Conservation (phyloP, 768 basidiomycete species). For the Phanerochaete carnosa region DNA sequence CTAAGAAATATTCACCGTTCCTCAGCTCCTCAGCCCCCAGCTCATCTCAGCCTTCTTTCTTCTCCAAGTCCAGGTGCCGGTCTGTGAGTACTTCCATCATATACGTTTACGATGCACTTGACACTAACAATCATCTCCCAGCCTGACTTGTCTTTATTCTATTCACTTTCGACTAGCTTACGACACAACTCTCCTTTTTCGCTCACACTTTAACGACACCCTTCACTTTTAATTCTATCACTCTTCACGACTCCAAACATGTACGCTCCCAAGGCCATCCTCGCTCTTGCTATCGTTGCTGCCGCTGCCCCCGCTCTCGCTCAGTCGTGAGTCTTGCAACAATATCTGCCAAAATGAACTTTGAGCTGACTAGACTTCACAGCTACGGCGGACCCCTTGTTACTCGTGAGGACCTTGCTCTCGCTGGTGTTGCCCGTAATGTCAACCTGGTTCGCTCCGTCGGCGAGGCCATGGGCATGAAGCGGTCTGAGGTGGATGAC, state of each 20-base stretch:
- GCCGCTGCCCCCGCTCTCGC: neutral
- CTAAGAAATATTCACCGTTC: neutral
- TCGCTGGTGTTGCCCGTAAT: neutral
- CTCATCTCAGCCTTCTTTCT: neutral
- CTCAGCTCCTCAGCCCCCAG: neutral
- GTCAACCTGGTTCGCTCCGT: neutral
- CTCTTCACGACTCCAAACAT: neutral
- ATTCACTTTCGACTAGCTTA: neutral
- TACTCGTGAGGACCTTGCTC: neutral
- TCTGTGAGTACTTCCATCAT: neutral
- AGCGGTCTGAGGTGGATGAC: neutral
- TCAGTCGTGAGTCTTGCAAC: neutral
- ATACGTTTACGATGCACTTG: too few species aligned
- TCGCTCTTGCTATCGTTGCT: conserved; percentile 1
- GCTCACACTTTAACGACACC: conserved; percentile 1
- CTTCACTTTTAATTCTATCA: neutral
- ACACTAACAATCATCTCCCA: neutral
- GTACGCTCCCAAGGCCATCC: conserved; percentile 5
- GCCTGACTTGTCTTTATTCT: conserved; percentile 4
- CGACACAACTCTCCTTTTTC: neutral
- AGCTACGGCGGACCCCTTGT: neutral
- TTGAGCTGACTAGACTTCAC: too few species aligned
- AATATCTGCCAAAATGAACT: neutral
- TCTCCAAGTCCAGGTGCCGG: conserved; percentile 4
- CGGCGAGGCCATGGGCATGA: neutral